Percentiles rank a stretch among this genome's conserved stretches.
phyloP scores from a whole-genome alignment of 805 yeast genomes.

The Nadsonia fulvescens region DNA sequence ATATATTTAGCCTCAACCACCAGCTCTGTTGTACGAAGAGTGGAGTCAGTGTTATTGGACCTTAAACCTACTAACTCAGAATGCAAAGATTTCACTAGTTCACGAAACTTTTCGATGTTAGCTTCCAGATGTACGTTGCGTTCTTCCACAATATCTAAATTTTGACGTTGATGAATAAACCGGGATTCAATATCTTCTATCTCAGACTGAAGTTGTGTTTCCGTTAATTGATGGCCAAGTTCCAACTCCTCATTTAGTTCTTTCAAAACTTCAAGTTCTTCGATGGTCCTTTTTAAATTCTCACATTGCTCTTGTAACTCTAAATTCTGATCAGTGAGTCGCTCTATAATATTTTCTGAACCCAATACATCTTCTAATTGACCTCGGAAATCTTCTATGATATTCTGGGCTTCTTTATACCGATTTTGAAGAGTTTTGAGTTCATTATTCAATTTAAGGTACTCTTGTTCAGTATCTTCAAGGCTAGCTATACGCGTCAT shows the following conservation, averaged over 20 bases:
- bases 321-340: conserved; percentile 22
- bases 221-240: conserved; percentile 25
- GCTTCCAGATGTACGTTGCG: conserved; percentile 22
- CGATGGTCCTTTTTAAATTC: conserved; percentile 24
- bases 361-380: conserved; percentile 19
- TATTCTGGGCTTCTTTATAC: conserved; percentile 8
- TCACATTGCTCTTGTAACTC: conserved; percentile 21
- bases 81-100: conserved; percentile 14
- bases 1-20: conserved; percentile 8
- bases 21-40: conserved; percentile 8
- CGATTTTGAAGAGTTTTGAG: conserved; percentile 8
- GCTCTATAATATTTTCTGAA: conserved; percentile 21
- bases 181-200: conserved; percentile 15
- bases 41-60: conserved; percentile 5
- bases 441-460: conserved; percentile 7
- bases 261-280: conserved; percentile 35
- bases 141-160: conserved; percentile 12
- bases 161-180: conserved; percentile 8
- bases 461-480: conserved; percentile 8
- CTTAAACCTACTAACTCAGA: conserved; percentile 11
- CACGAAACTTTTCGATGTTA: conserved; percentile 12
- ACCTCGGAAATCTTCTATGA: conserved; percentile 10
- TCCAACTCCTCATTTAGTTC: conserved; percentile 36
- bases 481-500: conserved; percentile 9
- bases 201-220: conserved; percentile 24